Percentiles rank a stretch among this genome's conserved stretches.
phyloP scores from a whole-genome alignment of 192 early-diverging fungal genomes.

The Lobosporangium transversale region DNA sequence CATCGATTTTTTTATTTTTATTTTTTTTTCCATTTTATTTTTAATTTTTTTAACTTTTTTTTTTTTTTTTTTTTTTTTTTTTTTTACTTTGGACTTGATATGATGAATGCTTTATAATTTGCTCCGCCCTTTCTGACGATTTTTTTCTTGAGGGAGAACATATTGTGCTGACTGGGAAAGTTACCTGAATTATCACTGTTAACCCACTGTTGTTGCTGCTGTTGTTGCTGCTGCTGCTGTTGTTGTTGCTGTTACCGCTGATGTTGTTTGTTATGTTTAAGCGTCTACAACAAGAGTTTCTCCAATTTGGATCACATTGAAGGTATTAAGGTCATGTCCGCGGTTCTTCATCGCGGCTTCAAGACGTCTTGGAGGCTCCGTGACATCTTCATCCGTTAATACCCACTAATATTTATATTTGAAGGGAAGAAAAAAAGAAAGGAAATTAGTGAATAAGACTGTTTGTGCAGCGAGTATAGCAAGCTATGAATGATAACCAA shows the following conservation, averaged over 20 bases:
- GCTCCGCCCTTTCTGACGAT: no score
- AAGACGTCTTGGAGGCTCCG: slow-evolving; percentile 74
- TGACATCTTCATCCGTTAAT: slow-evolving; percentile 74
- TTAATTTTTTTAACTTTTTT: not conserved
- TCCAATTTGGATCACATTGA: slow-evolving; percentile 61
- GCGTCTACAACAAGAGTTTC: slow-evolving; percentile 52
- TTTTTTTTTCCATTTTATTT: not conserved
- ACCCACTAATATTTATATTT: slow-evolving; percentile 57
- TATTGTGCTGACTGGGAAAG: no score
- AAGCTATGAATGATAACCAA: no score
- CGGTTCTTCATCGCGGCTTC: slow-evolving; percentile 61
- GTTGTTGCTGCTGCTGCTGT: no score
- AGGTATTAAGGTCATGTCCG: slow-evolving; percentile 58
- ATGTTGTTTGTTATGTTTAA: no score
- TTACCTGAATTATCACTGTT: no score
- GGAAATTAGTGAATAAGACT: not conserved
- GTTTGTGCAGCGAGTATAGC: no score
- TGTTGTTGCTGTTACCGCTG: no score
- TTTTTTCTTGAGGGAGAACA: no score
- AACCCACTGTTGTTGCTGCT: no score
- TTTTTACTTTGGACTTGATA: not conserved
- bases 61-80: not conserved
- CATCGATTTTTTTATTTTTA: not conserved
- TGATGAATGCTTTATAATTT: not conserved
- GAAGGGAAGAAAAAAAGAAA: not conserved